Conservation (phyloP, 257 asterid species). For the Lycium barbarum region DNA sequence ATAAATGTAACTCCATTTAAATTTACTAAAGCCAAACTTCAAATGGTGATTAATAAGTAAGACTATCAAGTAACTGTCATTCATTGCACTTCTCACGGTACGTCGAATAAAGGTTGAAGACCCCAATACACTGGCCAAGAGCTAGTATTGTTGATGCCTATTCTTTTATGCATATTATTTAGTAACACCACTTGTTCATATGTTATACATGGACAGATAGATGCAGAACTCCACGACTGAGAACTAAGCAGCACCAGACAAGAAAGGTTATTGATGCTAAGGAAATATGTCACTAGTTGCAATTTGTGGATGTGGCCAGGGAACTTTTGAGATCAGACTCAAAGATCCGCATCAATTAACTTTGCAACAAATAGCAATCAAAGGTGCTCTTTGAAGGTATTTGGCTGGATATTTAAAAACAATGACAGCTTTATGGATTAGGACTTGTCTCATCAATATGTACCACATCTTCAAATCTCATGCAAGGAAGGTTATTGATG, state of each 20-base stretch:
- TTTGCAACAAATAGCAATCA: neutral
- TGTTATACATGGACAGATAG: neutral
- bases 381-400: neutral
- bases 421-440: neutral
- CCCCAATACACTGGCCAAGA: neutral
- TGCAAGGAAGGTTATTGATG: neutral
- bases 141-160: slow-evolving; percentile 7
- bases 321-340: neutral
- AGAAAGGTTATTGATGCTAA: neutral
- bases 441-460: neutral
- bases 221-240: neutral
- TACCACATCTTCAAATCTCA: slow-evolving; percentile 2
- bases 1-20: neutral
- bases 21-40: neutral
- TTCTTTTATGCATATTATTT: neutral
- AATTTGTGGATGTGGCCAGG: neutral
- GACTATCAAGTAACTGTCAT: slow-evolving; percentile 8
- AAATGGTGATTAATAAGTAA: neutral
- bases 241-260: neutral
- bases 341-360: neutral
- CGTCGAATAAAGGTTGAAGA: neutral
- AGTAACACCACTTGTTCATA: neutral
- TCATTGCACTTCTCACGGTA: neutral
- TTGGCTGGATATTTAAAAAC: neutral
- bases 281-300: slow-evolving; percentile 3